Percentiles rank a stretch among this genome's conserved stretches.
Conservation (phyloP, 805 yeast genomes). For the Sugiyamaella mastotermitis region DNA sequence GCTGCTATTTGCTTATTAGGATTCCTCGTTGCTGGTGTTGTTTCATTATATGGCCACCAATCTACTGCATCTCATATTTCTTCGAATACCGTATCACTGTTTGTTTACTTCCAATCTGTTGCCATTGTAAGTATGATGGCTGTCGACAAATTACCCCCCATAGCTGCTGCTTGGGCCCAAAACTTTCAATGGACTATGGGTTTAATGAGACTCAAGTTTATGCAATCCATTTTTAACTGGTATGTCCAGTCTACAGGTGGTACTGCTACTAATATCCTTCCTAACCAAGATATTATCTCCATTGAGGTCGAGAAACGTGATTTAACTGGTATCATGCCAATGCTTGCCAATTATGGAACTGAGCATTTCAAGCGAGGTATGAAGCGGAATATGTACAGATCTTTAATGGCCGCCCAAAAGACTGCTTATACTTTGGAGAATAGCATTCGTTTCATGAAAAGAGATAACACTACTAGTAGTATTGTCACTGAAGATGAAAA, state of each 20-base stretch:
- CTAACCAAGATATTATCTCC: conserved; percentile 59
- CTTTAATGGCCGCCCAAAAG: conserved; percentile 9
- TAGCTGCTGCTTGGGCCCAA: conserved; percentile 97
- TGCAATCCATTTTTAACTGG: conserved; percentile 87
- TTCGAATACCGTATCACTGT: conserved; percentile 88
- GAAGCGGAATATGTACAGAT: conserved; percentile 12
- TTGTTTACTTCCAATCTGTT: conserved; percentile 87
- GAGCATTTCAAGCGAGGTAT: conserved; percentile 8
- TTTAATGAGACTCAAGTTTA: conserved; percentile 64
- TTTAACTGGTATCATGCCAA: conserved; percentile 17
- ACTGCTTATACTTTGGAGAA: background rate
- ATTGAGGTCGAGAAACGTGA: conserved; percentile 61
- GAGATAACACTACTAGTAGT: background rate
- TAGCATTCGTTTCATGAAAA: background rate
- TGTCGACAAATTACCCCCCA: conserved; percentile 86
- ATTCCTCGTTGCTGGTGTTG: conserved; percentile 76
- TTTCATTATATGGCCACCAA: conserved; percentile 82
- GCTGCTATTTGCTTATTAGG: conserved; percentile 90
- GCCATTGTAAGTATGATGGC: conserved; percentile 96
- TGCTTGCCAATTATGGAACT: conserved; percentile 11
- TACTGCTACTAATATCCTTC: conserved; percentile 64
- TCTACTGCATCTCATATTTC: conserved; percentile 95
- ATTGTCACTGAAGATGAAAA: conserved; percentile 40
- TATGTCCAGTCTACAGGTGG: conserved; percentile 96
- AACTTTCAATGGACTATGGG: conserved; percentile 97